These are phyloP conservation scores for Scenedesmus sp. DNA, from an alignment of 163 green algal genomes.

Conservation along the genomic window DNA sequence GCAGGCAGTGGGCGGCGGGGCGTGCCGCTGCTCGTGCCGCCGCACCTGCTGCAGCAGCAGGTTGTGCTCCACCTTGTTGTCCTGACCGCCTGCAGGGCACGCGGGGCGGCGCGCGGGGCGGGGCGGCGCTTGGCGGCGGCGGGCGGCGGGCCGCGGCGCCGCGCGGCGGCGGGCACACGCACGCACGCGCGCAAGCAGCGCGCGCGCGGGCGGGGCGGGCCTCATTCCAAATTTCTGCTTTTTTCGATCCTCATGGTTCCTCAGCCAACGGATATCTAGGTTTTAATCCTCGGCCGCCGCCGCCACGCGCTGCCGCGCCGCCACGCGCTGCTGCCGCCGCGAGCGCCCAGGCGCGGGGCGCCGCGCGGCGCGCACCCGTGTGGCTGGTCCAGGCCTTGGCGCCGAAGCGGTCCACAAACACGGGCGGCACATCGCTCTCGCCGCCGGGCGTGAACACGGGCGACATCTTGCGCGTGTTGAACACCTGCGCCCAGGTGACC, in stretches of 20 bases:
- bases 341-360: neutral
- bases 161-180: no score
- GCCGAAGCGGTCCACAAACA: slow-evolving; percentile 94
- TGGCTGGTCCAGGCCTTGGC: slow-evolving; percentile 80
- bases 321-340: neutral
- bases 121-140: no score
- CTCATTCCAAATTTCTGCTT: slow-evolving; percentile 49
- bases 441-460: slow-evolving; percentile 86
- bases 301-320: neutral
- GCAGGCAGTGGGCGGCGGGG: no score
- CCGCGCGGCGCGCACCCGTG: neutral
- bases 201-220: no score
- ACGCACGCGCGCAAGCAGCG: no score
- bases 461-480: slow-evolving; percentile 94
- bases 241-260: slow-evolving; percentile 26
- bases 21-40: no score
- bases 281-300: slow-evolving; percentile 25
- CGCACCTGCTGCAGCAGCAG: slow-evolving; percentile 46
- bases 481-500: slow-evolving; percentile 66
- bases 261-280: slow-evolving; percentile 42
- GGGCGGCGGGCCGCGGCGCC: no score
- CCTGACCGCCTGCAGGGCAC: slow-evolving; percentile 54
- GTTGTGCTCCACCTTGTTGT: slow-evolving; percentile 60
- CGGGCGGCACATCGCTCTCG: slow-evolving; percentile 82
- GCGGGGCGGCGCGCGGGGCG: neutral